Base-by-base conservation (phyloP, 1,284 basidiomycete species). In the Boletus holoroseus region DNA sequence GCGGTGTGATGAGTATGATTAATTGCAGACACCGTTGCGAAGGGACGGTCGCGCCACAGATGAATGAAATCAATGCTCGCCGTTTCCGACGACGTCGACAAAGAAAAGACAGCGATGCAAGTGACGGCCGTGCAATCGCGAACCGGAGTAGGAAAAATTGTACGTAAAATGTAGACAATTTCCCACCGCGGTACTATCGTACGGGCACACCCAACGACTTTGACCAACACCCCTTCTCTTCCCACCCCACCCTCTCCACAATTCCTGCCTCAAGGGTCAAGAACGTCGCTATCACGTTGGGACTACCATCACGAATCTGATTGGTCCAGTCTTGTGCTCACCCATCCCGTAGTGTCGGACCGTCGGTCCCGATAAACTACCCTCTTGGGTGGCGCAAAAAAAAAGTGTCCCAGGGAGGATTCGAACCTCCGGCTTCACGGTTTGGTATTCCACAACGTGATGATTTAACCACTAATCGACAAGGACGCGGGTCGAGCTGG, bases 401-500 rank as follows among this genome's bases (percentile, higher is more conserved):
- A 7, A 63, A 63, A 35, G 2, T 68, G 68, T 68, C 65, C 61
- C 65, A 67, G 67, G 67, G 61, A 66, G 67, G 69, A 71, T 65
- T 72, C 71, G 71, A 72, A 72, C 71, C 59, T 68, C 51, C 64
- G 64, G 60, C 67, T 67, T 67, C 64, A 61, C 63, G 62, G 62
- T 53, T 61, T 55, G 46, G 26, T 31, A 0, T 5, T 41, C 68
- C 70, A 72, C 70, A 71, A 71, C 69, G 67, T 64, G 70, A 70
- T 69, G 70, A 71, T 70, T 69, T 70, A 65, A 71, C 68, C 68
- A 69, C 70, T 71, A 69, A 70, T 70, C 66, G 66, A 68, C 66
- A 65, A 58, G 62, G 66, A 67, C 66, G 31, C 22, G 9, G 27
- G 22, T 1, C 5, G 15, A 1, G 0, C 2, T 0, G 3, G 1